Conservation (phyloP, 2,329 filamentous ascomycete genomes). For the Didymella glomerata region DNA sequence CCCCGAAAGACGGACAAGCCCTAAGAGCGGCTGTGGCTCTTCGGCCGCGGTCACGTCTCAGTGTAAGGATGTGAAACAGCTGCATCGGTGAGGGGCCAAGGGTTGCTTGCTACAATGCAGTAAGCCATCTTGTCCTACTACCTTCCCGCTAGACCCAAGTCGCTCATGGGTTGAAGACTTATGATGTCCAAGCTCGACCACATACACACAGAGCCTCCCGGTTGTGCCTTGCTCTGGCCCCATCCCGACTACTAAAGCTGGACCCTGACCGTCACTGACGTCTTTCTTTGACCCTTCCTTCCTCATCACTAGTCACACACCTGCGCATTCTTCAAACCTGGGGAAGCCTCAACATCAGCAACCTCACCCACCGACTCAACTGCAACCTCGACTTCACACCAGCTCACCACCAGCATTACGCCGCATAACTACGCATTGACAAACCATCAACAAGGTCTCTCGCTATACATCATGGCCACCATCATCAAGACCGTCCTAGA, state of each 20-base stretch:
- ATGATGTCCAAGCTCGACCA: slow-evolving; percentile 35
- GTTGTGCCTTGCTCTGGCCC: slow-evolving; percentile 20
- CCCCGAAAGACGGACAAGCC: slow-evolving; percentile 39
- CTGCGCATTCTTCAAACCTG: neutral
- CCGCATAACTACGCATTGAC: neutral
- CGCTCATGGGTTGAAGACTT: slow-evolving; percentile 28
- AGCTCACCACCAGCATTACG: slow-evolving; percentile 1
- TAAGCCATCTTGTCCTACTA: slow-evolving; percentile 43
- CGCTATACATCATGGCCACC: slow-evolving; percentile 52
- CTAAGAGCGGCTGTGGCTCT: slow-evolving; percentile 36
- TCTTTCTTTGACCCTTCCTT: slow-evolving; percentile 11
- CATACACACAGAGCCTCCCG: slow-evolving; percentile 41
- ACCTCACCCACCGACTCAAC: neutral
- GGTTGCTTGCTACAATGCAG: slow-evolving; percentile 35
- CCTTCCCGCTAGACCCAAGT: slow-evolving; percentile 31
- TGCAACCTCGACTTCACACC: neutral
- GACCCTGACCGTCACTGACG: slow-evolving; percentile 22
- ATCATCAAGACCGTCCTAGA: slow-evolving; percentile 73
- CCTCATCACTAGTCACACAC: slow-evolving; percentile 2
- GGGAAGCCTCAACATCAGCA: neutral
- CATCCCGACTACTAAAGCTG: slow-evolving; percentile 35
- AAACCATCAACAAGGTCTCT: slow-evolving; percentile 4
- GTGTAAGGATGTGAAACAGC: slow-evolving; percentile 38
- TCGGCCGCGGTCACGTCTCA: slow-evolving; percentile 30
- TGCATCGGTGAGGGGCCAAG: slow-evolving; percentile 44